These are phyloP conservation scores for Apiospora aurea DNA, from an alignment of 2,329 filamentous ascomycete species.

Conservation along the genomic window DNA sequence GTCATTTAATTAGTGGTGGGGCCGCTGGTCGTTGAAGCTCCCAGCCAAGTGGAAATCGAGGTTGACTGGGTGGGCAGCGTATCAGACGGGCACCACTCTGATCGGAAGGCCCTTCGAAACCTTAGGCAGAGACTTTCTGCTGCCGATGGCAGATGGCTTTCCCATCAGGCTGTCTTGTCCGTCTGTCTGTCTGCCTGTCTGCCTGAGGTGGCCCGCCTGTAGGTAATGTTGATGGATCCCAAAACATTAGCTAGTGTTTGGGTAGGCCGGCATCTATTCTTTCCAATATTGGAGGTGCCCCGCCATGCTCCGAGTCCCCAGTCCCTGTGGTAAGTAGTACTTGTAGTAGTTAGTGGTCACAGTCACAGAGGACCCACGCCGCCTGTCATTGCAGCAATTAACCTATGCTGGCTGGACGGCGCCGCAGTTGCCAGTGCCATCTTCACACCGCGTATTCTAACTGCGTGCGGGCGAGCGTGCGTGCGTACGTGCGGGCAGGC, in stretches of 20 bases:
- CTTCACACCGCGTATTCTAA: constrained; percentile 6
- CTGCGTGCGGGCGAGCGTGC: not conserved
- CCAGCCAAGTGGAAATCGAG: not conserved
- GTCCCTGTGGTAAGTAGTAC: not conserved
- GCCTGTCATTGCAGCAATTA: constrained; percentile 14
- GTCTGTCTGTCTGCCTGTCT: no score
- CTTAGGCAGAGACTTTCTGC: not conserved
- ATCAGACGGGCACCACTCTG: not conserved
- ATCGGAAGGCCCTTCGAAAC: not conserved
- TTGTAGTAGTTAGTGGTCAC: no score
- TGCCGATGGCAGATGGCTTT: no score
- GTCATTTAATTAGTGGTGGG: constrained; percentile 12
- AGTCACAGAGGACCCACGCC: not conserved
- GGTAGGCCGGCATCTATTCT: constrained; percentile 6
- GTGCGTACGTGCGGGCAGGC: not conserved
- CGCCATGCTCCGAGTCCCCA: constrained; percentile 11
- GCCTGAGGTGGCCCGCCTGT: not conserved
- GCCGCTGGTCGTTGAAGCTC: not conserved
- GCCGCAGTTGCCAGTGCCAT: not conserved
- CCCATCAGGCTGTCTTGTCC: no score
- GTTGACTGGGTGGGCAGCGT: not conserved
- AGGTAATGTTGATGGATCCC: not conserved
- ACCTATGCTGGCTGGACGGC: not conserved
- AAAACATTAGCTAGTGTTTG: not conserved
- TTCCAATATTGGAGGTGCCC: constrained; percentile 16